These are phyloP conservation scores for Candolleomyces eurysporus DNA, from an alignment of 768 basidiomycete genomes.

Conservation along the genomic window DNA sequence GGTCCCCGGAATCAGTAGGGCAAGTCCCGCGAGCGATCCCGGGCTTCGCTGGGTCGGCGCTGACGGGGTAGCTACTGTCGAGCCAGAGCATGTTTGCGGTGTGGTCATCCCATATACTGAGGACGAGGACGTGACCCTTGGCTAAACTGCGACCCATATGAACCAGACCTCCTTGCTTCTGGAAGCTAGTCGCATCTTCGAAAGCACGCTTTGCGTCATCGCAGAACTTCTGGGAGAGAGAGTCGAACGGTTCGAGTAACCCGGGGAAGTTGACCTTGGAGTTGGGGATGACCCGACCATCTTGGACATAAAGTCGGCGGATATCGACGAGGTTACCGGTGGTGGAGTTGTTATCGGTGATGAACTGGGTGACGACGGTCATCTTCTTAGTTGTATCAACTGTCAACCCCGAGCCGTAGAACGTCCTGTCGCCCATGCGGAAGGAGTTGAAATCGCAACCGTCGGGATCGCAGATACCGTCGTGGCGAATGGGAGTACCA, in stretches of 20 bases:
- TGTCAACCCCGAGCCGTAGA: constrained; percentile 45
- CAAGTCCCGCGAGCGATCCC: constrained; percentile 52
- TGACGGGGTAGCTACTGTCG: constrained; percentile 47
- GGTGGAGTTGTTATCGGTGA: constrained; percentile 43
- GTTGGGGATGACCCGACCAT: constrained; percentile 51
- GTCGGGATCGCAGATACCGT: constrained; percentile 50
- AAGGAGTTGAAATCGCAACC: constrained; percentile 64
- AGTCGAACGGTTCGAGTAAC: constrained; percentile 32
- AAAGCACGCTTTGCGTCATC: constrained; percentile 39
- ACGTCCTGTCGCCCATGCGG: constrained; percentile 47
- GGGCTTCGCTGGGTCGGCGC: constrained; percentile 22
- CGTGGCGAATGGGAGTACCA: constrained; percentile 35
- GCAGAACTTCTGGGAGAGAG: constrained; percentile 46
- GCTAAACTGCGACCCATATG: constrained; percentile 31
- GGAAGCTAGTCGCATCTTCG: constrained; percentile 43
- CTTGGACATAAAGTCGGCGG: constrained; percentile 56
- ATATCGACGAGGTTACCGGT: constrained; percentile 51
- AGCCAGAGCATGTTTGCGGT: constrained; percentile 57
- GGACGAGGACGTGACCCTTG: constrained; percentile 47
- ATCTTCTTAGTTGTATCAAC: constrained; percentile 49
- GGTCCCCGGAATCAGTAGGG: constrained; percentile 45
- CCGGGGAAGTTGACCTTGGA: constrained; percentile 45
- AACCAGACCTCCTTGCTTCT: constrained; percentile 36
- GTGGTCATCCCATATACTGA: constrained; percentile 56
- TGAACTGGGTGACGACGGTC: constrained; percentile 61